Percentiles rank a stretch among this genome's conserved stretches.
Evolutionary conservation across 2,329 filamentous ascomycete species (phyloP).

Genomic region (Colletotrichum neosansevieriae): DNA sequence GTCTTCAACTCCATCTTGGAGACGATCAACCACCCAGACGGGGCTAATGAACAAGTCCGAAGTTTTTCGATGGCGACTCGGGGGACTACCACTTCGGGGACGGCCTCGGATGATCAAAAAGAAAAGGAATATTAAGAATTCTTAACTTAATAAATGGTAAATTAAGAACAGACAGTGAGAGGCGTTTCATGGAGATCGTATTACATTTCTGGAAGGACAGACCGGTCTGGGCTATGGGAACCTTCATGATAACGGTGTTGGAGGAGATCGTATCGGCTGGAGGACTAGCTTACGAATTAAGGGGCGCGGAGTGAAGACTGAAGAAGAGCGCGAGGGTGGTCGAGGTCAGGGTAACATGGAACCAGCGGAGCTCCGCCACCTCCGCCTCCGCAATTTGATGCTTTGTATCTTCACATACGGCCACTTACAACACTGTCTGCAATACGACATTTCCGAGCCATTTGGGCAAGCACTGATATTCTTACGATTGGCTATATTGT

Average conservation of each 20-base stretch:
- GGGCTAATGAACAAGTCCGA: not conserved
- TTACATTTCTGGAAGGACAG: constrained; percentile 40
- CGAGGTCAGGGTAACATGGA: not conserved
- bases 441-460: constrained; percentile 12
- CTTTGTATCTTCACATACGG: constrained; percentile 27
- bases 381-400: not conserved
- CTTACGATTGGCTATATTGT: not conserved
- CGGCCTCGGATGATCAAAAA: constrained; percentile 24
- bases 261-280: constrained; percentile 38
- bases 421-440: not conserved
- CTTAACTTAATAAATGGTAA: too few species aligned
- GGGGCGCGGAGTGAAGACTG: constrained; percentile 15
- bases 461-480: not conserved
- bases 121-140: constrained; percentile 21
- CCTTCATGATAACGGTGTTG: too few species aligned
- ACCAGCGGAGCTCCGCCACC: too few species aligned
- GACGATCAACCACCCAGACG: constrained; percentile 25
- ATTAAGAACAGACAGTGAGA: too few species aligned
- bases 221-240: constrained; percentile 39
- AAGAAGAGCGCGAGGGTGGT: constrained; percentile 11
- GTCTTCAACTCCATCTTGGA: constrained; percentile 46
- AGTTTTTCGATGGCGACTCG: constrained; percentile 18
- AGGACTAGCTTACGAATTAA: constrained; percentile 19
- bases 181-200: constrained; percentile 39
- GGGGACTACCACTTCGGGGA: constrained; percentile 23